phyloP scores from a whole-genome alignment of 371 early-diverging fungal genomes.

The Catenaria anguillulae region DNA sequence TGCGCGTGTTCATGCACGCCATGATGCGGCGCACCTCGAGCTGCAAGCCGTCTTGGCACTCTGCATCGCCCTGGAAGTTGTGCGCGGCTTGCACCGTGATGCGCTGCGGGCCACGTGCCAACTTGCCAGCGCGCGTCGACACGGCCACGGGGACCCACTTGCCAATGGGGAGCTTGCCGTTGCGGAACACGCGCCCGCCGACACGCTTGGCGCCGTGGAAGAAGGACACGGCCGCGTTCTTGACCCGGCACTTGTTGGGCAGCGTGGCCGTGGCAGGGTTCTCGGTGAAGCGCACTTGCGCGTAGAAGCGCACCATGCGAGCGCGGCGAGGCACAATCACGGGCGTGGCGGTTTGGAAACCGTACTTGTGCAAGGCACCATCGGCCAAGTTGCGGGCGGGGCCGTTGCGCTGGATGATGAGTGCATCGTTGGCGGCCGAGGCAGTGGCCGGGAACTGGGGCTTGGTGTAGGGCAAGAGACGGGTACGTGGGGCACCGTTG shows the following conservation, averaged over 20 bases:
- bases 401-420: neutral
- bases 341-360: neutral
- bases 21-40: neutral
- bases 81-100: neutral
- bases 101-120: neutral
- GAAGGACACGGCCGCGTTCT: neutral
- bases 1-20: neutral
- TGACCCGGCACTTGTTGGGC: neutral
- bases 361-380: constrained; percentile 1
- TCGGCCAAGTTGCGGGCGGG: neutral
- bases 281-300: neutral
- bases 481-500: neutral
- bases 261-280: neutral
- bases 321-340: neutral
- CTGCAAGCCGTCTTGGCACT: neutral
- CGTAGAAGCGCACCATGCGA: neutral
- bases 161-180: neutral
- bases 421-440: neutral
- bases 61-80: neutral
- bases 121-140: neutral
- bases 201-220: neutral
- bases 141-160: neutral
- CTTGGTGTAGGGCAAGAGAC: neutral
- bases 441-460: neutral
- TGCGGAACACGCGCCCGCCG: neutral